Evolutionary conservation across 2,329 filamentous ascomycete genomes (phyloP), one percentile per base, ranked within the genome.

Genomic region (Epichloe bromicola): DNA sequence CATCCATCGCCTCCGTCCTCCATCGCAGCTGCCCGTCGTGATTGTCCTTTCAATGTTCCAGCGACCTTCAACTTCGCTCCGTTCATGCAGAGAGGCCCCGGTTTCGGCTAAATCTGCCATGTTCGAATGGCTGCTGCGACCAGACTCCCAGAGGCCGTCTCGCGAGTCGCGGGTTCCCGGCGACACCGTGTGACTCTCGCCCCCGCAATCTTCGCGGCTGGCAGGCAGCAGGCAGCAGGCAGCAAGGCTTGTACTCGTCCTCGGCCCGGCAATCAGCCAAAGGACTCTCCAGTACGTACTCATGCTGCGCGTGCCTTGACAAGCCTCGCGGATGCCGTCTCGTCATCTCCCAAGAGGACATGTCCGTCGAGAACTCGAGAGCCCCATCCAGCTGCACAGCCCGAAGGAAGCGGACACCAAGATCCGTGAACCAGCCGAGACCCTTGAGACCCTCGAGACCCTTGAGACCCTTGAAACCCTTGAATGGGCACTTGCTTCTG

Each of bases 401-500:
- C 57, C 67, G 4, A 51, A 59, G 2, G 59, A 59, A 3, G 63
- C 65, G 15, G 58, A 67, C 30, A 55, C 54, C 11, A 63, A 59
- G 50, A 43, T 69, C 3, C 62, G 66, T 4, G 53, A 65, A 36
- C 59, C 36, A 19, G 19, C 19, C 19, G 3, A 20, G 11, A 36
- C 59, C 34, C 34, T 23, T 6, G 15, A 37, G 1, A 33, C 59
- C 12, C 36, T 8, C 8, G 15, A 15, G 11, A 36, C 59, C 36
- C 36, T 8, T 26, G 15, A 37, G 12, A 34, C 59, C 36, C 36
- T 8, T 26, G 15, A n/a, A 3, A 37, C 14, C 36, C 7, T 38
- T 34, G 57, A 66, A 20, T 68, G 64, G 65, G 58, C 62, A 15
- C 54, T 65, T 2, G 64, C 59, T 10, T 45, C 65, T 12, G 66